Evolutionary conservation across 495 filamentous ascomycete genomes (phyloP).

Genomic region (Staphylotrichum tortipilum): DNA sequence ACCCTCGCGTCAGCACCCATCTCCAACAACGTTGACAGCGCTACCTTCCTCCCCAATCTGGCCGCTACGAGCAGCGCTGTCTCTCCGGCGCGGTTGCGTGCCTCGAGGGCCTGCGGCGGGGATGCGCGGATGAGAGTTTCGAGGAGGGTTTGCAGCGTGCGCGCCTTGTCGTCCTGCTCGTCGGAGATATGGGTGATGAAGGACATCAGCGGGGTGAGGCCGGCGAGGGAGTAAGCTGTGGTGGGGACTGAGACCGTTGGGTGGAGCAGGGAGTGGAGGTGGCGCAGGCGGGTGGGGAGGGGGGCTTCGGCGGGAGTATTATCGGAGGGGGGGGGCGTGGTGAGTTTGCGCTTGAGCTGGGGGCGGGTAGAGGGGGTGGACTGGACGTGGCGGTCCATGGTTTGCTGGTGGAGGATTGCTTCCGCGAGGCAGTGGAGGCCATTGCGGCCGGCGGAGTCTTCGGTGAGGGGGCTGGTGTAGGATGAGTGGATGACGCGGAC

Average conservation of each 20-base stretch:
- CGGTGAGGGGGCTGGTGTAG: slow-evolving; percentile 20
- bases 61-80: slow-evolving; percentile 40
- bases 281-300: slow-evolving; percentile 21
- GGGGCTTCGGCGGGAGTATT: slow-evolving; percentile 9
- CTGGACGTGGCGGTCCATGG: slow-evolving; percentile 17
- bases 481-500: slow-evolving; percentile 29
- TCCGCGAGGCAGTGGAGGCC: slow-evolving; percentile 44
- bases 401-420: slow-evolving; percentile 26
- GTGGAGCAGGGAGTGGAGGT: slow-evolving; percentile 28
- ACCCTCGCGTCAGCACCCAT: too few relatives aligned
- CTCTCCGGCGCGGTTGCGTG: slow-evolving; percentile 38
- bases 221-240: slow-evolving; percentile 35
- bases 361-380: neutral
- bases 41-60: slow-evolving; percentile 34
- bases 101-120: slow-evolving; percentile 24
- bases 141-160: slow-evolving; percentile 23
- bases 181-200: slow-evolving; percentile 36
- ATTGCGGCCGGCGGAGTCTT: slow-evolving; percentile 39
- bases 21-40: slow-evolving; percentile 34
- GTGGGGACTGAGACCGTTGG: slow-evolving; percentile 33
- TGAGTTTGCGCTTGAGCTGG: slow-evolving; percentile 14
- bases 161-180: slow-evolving; percentile 33
- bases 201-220: slow-evolving; percentile 39
- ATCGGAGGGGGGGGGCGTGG: too few relatives aligned
- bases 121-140: slow-evolving; percentile 21